Base-by-base conservation (phyloP, 345 rosid species). In the Citrus sp. region DNA sequence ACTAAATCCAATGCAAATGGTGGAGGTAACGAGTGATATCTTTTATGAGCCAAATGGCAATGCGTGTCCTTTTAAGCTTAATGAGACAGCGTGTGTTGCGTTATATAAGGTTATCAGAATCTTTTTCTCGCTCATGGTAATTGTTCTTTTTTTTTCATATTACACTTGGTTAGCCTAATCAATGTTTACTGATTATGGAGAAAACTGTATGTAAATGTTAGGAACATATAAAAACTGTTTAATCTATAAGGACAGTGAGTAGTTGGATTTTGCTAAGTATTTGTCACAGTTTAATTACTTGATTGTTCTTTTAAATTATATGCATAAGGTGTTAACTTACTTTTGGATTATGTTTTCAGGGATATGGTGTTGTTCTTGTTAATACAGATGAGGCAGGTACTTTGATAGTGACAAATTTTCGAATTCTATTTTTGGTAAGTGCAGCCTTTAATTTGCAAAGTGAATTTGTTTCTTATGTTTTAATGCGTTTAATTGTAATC, bases 381-480 rank as follows among this genome's bases (percentile, higher is more conserved):
- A 96, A 96, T 82, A 92, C 86, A 7, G 92, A 87, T 84, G 90
- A 86, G 77, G 97, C 98, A 2, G 98, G 99, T 72, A 92, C 90
- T 37, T 86, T 96, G 82, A 70, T 94, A 70, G 89, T 96, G 80
- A 94, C 99, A 14, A 96, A 96, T 84, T 96, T 90, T 79, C 98
- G 99, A 69, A 86, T 94, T 82, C 88, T 96, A 76, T 96, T 96
- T 87, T 77, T 96, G 91, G 99, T 96, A 81, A 87, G 97, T 85
- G 42, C 32, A 58, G 63, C 75, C 2, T 40, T 54, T 27, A 37
- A 49, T 55, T 30, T 72, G 55, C 37, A 7, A 13, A 67, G 60
- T 56, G 49, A 37, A 62, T 76, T 19, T 68, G 14, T 30, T 66
- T 38, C 42, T 7, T 82, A 72, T 63, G 27, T 69, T 8, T 40